These are phyloP conservation scores for Periconia macrospinosa DNA, from an alignment of 2,329 filamentous ascomycete species.

Conservation along the genomic window DNA sequence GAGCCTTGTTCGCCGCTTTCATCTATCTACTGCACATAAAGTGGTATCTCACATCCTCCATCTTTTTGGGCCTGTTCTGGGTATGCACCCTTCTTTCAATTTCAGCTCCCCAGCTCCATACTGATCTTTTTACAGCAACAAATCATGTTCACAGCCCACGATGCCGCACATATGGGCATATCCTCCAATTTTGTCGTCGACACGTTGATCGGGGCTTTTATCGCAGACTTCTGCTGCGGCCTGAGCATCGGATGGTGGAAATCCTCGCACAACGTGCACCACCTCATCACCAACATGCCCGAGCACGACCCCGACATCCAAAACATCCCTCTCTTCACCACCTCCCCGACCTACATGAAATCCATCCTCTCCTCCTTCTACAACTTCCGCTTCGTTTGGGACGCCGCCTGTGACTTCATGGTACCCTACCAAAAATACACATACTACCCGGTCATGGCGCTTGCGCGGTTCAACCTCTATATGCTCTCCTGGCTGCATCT, in stretches of 20 bases:
- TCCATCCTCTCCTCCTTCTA: constrained; percentile 81
- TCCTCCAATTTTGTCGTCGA: constrained; percentile 62
- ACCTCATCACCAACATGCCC: constrained; percentile 66
- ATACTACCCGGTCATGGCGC: constrained; percentile 78
- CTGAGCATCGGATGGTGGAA: constrained; percentile 72
- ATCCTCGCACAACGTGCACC: constrained; percentile 69
- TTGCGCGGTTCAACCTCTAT: constrained; percentile 89
- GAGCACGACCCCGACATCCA: constrained; percentile 48
- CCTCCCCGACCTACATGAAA: constrained; percentile 77
- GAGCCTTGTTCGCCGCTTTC: constrained; percentile 54
- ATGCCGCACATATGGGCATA: constrained; percentile 66
- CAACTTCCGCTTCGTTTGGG: constrained; percentile 76
- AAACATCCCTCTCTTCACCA: constrained; percentile 83
- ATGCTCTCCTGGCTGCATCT: constrained; percentile 78
- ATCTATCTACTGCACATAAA: constrained; percentile 48
- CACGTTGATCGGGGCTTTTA: constrained; percentile 63
- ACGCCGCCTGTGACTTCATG: constrained; percentile 69
- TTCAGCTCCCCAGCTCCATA: constrained; percentile 6
- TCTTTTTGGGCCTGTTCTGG: constrained; percentile 66
- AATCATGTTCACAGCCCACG: constrained; percentile 70
- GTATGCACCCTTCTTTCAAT: constrained; percentile 37
- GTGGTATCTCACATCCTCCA: constrained; percentile 62
- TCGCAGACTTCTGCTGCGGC: constrained; percentile 67
- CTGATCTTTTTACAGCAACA: constrained; percentile 54
- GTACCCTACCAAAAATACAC: constrained; percentile 77